Base-by-base conservation (phyloP, 441 rosid genomes). In the Cnidoscolus chayamansa region DNA sequence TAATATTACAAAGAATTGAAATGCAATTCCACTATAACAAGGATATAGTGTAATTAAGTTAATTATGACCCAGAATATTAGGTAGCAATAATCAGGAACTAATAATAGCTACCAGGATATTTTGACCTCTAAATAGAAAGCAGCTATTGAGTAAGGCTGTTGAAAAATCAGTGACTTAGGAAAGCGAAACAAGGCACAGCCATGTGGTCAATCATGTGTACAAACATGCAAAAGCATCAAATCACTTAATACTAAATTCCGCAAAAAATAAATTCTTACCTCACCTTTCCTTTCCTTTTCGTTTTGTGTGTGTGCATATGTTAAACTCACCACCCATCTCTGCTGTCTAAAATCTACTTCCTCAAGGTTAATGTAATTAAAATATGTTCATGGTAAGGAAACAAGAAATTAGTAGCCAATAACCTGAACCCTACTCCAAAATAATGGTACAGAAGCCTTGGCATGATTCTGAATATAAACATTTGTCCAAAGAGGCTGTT, bases 351-450 rank as follows among this genome's bases (percentile, higher is more conserved):
- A 2, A 48, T 10, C 51, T 48, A 48, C 7, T 55, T 55, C 30
- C 30, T n/a, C 59, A 55, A 54, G 57, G 49, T 15, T 54, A n/a
- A 5, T 54, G 57, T n/a, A 5, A 55, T 55, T 17, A 55, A 17
- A 37, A 59, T 11, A 50, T 3, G 25, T 66, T 51, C 58, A 49
- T 16, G 30, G 63, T 13, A 58, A 31, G 43, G 32, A 58, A 47
- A 57, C 19, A 48, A 65, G 60, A 64, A 2, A 16, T 58, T 43
- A 73, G 20, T 32, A 1, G n/a, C 15, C 25, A 67, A 67, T 67
- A 35, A 87, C 94, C 92, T 89, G 94, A 77, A 87, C 90, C 57
- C 94, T 88, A 72, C 92, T 86, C 94, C 94, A 89, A 63, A 84
- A 77, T 77, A 89, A 72, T 40, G 94, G 94, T 68, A 89, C 89